Conservation (phyloP, 352 stramenopile genomes). For the Globisporangium splendens region DNA sequence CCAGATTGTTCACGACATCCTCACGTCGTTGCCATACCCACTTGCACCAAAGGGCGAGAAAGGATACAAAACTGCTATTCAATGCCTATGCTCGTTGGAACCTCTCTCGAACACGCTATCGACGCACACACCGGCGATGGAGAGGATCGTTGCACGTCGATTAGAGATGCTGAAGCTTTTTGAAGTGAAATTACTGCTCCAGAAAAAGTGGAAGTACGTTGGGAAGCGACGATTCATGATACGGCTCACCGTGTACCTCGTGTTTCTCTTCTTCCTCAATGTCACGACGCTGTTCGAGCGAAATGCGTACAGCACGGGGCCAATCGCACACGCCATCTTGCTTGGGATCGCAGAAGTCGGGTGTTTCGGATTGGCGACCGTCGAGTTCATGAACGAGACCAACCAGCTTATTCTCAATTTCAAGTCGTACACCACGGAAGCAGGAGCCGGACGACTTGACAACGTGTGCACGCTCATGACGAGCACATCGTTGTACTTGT, state of each 20-base stretch:
- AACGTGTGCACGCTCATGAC: conserved; percentile 51
- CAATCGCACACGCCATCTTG: conserved; percentile 13
- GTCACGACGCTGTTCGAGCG: conserved; percentile 40
- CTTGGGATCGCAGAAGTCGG: conserved; percentile 31
- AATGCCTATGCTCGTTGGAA: conserved; percentile 55
- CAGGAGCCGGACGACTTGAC: conserved; percentile 41
- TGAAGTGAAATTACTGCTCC: conserved; percentile 44
- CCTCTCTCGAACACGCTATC: conserved; percentile 38
- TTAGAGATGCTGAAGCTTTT: conserved; percentile 55
- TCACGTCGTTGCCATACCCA: conserved; percentile 22
- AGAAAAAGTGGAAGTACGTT: conserved; percentile 70
- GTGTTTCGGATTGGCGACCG: conserved; percentile 21
- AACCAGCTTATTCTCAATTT: conserved; percentile 47
- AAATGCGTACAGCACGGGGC: conserved; percentile 25
- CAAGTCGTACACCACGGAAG: conserved; percentile 34
- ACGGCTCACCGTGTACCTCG: conserved; percentile 28
- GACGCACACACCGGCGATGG: conserved; percentile 13
- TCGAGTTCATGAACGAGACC: conserved; percentile 54
- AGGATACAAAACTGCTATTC: conserved; percentile 42
- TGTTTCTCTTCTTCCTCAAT: conserved; percentile 46
- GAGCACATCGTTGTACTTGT: conserved; percentile 31
- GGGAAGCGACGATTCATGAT: conserved; percentile 40
- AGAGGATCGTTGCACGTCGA: conserved; percentile 30
- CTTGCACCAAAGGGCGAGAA: conserved; percentile 31
- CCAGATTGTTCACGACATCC: conserved; percentile 18